Evolutionary conservation across 331 rosid genomes (phyloP).

Genomic region (Dryas integrifolia): DNA sequence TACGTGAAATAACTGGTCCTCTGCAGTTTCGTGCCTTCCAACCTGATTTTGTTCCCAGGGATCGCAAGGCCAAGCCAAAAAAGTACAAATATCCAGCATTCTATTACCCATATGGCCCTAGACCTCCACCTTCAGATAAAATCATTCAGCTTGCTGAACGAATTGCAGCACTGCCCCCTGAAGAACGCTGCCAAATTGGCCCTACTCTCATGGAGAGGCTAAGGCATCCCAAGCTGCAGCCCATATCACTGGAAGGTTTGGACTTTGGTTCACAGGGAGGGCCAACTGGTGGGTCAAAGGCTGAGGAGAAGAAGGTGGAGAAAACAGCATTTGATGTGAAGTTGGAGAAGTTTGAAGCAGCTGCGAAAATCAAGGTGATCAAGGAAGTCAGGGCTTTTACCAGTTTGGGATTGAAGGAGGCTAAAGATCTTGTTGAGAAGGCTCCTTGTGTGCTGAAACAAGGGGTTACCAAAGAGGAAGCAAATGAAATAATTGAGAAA

Average conservation of each 20-base stretch:
- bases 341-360: constrained; percentile 31
- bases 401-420: constrained; percentile 38
- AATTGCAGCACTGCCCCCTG: constrained; percentile 25
- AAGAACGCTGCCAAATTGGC: constrained; percentile 31
- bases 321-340: constrained; percentile 37
- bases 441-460: constrained; percentile 35
- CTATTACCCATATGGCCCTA: constrained; percentile 33
- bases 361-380: constrained; percentile 37
- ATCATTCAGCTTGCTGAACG: constrained; percentile 36
- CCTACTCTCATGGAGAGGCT: constrained; percentile 30
- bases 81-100: constrained; percentile 32
- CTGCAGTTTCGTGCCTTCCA: constrained; percentile 33
- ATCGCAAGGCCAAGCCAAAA: constrained; percentile 23
- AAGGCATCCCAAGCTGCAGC: constrained; percentile 27
- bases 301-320: constrained; percentile 37
- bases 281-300: constrained; percentile 17
- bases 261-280: constrained; percentile 28
- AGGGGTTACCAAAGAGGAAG: constrained; percentile 39
- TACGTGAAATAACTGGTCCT: constrained; percentile 25
- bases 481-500: constrained; percentile 32
- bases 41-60: constrained; percentile 35
- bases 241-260: constrained; percentile 31
- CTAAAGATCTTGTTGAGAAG: constrained; percentile 39
- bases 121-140: constrained; percentile 32
- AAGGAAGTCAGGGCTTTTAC: constrained; percentile 38